A percentile compares a stretch with the other conserved stretches of the same genome.
These are phyloP conservation scores for Solanum piurae DNA, from an alignment of 257 asterid genomes.

Conservation along the genomic window DNA sequence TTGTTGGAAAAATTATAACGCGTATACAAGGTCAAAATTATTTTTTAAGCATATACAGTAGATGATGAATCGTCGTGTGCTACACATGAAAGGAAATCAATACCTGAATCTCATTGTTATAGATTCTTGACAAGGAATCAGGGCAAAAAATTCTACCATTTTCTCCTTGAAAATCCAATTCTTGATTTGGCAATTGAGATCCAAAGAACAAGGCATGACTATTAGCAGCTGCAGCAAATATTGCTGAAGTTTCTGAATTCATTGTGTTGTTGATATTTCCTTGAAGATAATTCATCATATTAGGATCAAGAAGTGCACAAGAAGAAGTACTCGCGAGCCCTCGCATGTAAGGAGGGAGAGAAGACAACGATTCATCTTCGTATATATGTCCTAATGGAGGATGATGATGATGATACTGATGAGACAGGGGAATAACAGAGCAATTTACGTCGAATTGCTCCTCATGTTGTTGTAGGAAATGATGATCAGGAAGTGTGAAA, in stretches of 20 bases:
- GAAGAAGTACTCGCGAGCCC: conserved; percentile 21
- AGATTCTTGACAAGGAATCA: conserved; percentile 39
- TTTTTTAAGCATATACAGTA: background rate
- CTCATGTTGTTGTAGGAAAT: conserved; percentile 28
- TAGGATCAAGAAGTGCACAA: conserved; percentile 39
- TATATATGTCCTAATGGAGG: conserved; percentile 23
- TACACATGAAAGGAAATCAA: background rate
- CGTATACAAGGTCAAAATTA: background rate
- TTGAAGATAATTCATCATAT: conserved; percentile 30
- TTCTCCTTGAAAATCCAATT: conserved; percentile 59
- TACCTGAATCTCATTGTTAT: conserved; percentile 69
- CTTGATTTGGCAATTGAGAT: conserved; percentile 40
- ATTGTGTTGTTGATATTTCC: conserved; percentile 26
- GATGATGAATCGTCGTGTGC: background rate
- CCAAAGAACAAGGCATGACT: conserved; percentile 29
- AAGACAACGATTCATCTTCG: conserved; percentile 39
- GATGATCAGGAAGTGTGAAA: conserved; percentile 27
- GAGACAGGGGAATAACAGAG: background rate
- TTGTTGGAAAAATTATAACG: background rate
- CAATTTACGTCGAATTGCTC: conserved; percentile 26
- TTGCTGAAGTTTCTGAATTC: conserved; percentile 20
- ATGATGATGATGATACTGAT: background rate
- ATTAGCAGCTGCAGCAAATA: conserved; percentile 34
- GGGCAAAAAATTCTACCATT: conserved; percentile 43
- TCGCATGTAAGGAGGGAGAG: conserved; percentile 32